A percentile compares a stretch with the other conserved stretches of the same genome.
Conservation (phyloP, 129 eudicot species). For the Flaveria trinervia region DNA sequence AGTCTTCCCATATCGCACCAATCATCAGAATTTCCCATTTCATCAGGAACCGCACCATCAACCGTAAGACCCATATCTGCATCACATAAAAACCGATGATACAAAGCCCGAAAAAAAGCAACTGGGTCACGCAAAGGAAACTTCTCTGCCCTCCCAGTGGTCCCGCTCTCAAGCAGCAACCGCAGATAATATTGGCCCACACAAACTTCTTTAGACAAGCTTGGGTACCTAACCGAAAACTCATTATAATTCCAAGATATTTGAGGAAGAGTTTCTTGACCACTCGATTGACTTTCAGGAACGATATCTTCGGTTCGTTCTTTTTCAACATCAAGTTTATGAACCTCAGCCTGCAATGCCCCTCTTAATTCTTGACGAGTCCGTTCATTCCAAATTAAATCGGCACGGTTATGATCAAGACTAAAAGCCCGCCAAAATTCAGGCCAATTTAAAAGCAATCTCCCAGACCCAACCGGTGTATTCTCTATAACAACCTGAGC, state of each 20-base stretch:
- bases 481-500: constrained; percentile 93
- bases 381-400: constrained; percentile 96
- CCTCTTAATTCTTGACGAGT: constrained; percentile 87
- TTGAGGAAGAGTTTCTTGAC: constrained; percentile 69
- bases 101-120: constrained; percentile 87
- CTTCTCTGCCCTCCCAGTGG: constrained; percentile 67
- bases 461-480: constrained; percentile 90
- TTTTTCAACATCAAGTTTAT: constrained; percentile 86
- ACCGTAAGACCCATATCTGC: constrained; percentile 96
- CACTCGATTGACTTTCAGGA: constrained; percentile 59
- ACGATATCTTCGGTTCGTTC: constrained; percentile 94
- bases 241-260: constrained; percentile 97
- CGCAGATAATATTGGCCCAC: constrained; percentile 95
- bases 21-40: constrained; percentile 95
- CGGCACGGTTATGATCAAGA: constrained; percentile 98
- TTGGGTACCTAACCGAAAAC: constrained; percentile 80
- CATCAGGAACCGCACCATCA: constrained; percentile 97
- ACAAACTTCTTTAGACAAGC: constrained; percentile 97
- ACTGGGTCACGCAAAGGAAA: constrained; percentile 93
- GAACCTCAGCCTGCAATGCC: constrained; percentile 92
- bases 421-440: constrained; percentile 98
- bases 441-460: constrained; percentile 86
- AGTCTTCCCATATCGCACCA: constrained; percentile 99
- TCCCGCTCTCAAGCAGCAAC: constrained; percentile 88
- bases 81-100: constrained; percentile 94